Conservation (phyloP, 495 filamentous ascomycete genomes). For the Aspergillus sclerotiicarbonarius region DNA sequence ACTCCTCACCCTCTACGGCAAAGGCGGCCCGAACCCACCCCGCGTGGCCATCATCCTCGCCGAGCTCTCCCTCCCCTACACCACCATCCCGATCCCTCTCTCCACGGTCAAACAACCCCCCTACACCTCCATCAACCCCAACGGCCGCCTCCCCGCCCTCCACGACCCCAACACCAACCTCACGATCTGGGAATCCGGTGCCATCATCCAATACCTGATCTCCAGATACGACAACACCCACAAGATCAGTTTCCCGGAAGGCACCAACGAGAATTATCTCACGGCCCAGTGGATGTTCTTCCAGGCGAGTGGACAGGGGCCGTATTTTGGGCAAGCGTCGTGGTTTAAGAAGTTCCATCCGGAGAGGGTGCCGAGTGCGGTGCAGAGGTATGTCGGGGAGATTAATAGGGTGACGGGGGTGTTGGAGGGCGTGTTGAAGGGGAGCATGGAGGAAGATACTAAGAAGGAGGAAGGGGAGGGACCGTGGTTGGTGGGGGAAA, state of each 20-base stretch:
- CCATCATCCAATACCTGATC: conserved; percentile 68
- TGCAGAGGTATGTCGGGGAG: conserved; percentile 62
- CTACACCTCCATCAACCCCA: conserved; percentile 63
- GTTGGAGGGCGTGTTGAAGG: conserved; percentile 49
- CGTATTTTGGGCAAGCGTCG: conserved; percentile 60
- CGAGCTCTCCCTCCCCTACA: conserved; percentile 58
- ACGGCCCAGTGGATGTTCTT: conserved; percentile 66
- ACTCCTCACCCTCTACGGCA: not conserved
- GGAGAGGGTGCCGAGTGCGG: conserved; percentile 57
- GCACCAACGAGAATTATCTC: conserved; percentile 46
- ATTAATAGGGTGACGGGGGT: conserved; percentile 58
- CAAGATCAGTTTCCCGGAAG: conserved; percentile 53
- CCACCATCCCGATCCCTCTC: conserved; percentile 40
- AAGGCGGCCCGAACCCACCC: not conserved
- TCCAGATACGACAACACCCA: conserved; percentile 66
- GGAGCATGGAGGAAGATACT: not conserved
- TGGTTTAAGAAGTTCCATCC: conserved; percentile 57
- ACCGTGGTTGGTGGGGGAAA: conserved; percentile 59
- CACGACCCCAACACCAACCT: conserved; percentile 66
- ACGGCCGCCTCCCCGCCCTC: conserved; percentile 65
- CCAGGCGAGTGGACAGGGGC: conserved; percentile 66
- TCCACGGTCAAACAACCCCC: conserved; percentile 54
- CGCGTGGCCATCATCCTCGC: not conserved
- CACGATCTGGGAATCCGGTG: conserved; percentile 70
- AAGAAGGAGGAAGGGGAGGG: conserved; percentile 30